phyloP scores from a whole-genome alignment of 495 filamentous ascomycete species.

The Tricharina praecox region DNA sequence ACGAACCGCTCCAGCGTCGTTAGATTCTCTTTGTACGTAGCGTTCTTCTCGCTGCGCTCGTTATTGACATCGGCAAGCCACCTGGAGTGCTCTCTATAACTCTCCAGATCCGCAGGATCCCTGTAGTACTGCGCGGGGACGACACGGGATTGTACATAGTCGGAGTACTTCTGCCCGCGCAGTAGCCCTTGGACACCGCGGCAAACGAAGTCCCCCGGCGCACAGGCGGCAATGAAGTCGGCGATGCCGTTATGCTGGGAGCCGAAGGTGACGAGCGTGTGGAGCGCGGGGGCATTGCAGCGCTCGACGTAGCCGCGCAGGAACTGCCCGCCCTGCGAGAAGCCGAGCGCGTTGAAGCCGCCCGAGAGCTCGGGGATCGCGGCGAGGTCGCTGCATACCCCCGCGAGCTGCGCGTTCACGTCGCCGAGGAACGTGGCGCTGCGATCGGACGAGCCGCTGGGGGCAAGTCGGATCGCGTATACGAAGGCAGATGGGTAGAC shows the following conservation, averaged over 20 bases:
- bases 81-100: constrained; percentile 68
- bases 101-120: constrained; percentile 48
- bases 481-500: constrained; percentile 69
- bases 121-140: constrained; percentile 95
- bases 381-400: constrained; percentile 67
- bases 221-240: constrained; percentile 52
- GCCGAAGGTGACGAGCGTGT: constrained; percentile 77
- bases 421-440: constrained; percentile 82
- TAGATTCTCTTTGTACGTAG: constrained; percentile 49
- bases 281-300: constrained; percentile 67
- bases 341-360: constrained; percentile 78
- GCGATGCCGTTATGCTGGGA: constrained; percentile 86
- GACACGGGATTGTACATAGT: constrained; percentile 54
- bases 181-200: constrained; percentile 39
- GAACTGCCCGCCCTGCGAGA: constrained; percentile 93
- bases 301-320: constrained; percentile 82
- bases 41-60: constrained; percentile 55
- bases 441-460: constrained; percentile 48
- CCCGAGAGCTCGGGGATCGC: constrained; percentile 57
- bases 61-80: constrained; percentile 99
- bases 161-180: constrained; percentile 41
- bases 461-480: constrained; percentile 61
- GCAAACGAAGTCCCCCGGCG: constrained; percentile 59
- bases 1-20: constrained; percentile 53
- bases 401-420: constrained; percentile 56